Percentiles rank a stretch among this genome's conserved stretches.
Conservation (phyloP, 1,139 yeast species). For the Saccharomycopsis phalli region DNA sequence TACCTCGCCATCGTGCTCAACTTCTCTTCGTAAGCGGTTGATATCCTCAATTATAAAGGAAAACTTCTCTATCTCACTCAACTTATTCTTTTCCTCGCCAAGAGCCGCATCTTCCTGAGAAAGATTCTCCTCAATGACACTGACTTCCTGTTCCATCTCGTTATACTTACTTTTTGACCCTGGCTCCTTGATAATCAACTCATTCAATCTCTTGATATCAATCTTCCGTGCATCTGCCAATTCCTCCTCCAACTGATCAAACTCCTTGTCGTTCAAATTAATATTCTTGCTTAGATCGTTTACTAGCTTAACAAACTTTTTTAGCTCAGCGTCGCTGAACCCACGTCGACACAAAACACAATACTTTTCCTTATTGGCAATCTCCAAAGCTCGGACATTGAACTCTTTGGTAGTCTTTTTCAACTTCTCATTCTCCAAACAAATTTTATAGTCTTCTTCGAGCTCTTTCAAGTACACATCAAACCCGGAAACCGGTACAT, state of each 20-base stretch:
- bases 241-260: slow-evolving; percentile 31
- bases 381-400: slow-evolving; percentile 52
- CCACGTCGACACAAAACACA: slow-evolving; percentile 61
- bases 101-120: slow-evolving; percentile 19
- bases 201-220: slow-evolving; percentile 13
- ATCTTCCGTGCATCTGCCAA: slow-evolving; percentile 25
- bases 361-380: slow-evolving; percentile 45
- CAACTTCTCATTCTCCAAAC: slow-evolving; percentile 54
- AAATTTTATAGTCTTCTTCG: slow-evolving; percentile 48
- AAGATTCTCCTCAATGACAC: slow-evolving; percentile 20
- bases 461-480: slow-evolving; percentile 42
- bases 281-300: slow-evolving; percentile 16
- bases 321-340: slow-evolving; percentile 36
- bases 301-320: slow-evolving; percentile 30
- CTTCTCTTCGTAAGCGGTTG: slow-evolving; percentile 32
- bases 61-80: slow-evolving; percentile 20
- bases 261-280: slow-evolving; percentile 26
- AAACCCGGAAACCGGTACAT: slow-evolving; percentile 42
- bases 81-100: slow-evolving; percentile 14
- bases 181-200: neutral
- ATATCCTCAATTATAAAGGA: slow-evolving; percentile 33
- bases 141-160: slow-evolving; percentile 21
- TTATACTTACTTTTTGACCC: neutral
- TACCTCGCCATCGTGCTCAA: slow-evolving; percentile 29
- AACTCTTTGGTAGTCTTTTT: slow-evolving; percentile 58